Evolutionary conservation across 192 early-diverging fungal genomes (phyloP), one percentile per base, ranked within the genome.

Genomic region (Gigaspora rosea): DNA sequence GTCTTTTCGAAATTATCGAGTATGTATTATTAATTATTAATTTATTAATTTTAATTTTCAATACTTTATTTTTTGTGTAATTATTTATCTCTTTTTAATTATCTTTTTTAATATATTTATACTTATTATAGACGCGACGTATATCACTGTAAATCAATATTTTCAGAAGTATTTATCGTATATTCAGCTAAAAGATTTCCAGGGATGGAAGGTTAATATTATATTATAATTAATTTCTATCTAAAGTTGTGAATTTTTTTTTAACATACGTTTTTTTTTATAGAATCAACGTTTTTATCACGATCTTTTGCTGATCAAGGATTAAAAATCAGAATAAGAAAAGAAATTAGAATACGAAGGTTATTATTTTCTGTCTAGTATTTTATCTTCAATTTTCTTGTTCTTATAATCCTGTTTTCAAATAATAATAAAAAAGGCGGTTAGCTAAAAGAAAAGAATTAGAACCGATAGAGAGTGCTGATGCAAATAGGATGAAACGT

Each of bases 101-200:
- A n/a, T n/a, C n/a, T n/a, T n/a, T n/a, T n/a, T n/a, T n/a, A n/a
- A n/a, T n/a, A n/a, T n/a, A n/a, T n/a, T n/a, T n/a, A n/a, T 51
- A 22, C 27, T 67, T 70, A 80, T 22, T 46, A 27, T 49, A 88
- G 88, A 1, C 84, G 83, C 54, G 91, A 94, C 77, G 94, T 98
- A 32, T 94, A 92, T 78, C 95, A 94, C 82, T 98, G 95, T 84
- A 91, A 93, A 47, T 93, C 92, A 16, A 92, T 95, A 61, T 88
- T 88, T 35, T 96, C 96, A 1, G 90, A 94, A n/a, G 83, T 89
- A 41, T 95, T 96, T 78, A 89, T 90, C 18, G 95, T 96, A 0
- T 96, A 94, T 74, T 94, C 95, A 56, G 95, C 96, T 27, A 98
- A 98, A 87, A 94, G 94, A 79, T 98, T 98, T 70, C 96, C 96